Conservation (phyloP, 2,329 filamentous ascomycete species). For the Zalaria obscura region DNA sequence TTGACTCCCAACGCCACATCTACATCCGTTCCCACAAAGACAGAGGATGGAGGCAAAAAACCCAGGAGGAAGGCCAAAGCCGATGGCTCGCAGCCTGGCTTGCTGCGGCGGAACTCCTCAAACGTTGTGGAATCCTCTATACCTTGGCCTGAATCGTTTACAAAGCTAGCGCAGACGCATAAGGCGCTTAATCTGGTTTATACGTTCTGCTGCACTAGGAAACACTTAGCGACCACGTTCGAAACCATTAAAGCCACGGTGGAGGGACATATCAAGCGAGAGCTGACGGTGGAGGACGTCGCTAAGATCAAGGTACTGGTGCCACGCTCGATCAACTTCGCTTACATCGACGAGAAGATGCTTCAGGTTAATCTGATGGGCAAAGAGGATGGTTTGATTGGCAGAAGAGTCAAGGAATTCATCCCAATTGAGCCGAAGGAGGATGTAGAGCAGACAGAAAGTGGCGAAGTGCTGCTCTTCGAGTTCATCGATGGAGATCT, state of each 20-base stretch:
- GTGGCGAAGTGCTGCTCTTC: constrained; percentile 62
- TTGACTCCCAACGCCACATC: constrained; percentile 15
- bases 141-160: constrained; percentile 66
- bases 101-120: constrained; percentile 31
- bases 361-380: constrained; percentile 68
- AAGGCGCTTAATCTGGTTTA: constrained; percentile 82
- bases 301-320: constrained; percentile 67
- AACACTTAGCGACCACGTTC: constrained; percentile 83
- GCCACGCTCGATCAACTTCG: constrained; percentile 66
- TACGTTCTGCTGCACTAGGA: constrained; percentile 87
- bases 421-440: constrained; percentile 17
- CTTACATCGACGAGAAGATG: constrained; percentile 73
- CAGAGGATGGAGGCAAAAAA: constrained; percentile 41
- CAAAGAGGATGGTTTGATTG: constrained; percentile 51
- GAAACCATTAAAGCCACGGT: constrained; percentile 76
- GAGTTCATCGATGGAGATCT: constrained; percentile 88
- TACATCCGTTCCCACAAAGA: constrained; percentile 39
- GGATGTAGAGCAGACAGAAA: constrained; percentile 22
- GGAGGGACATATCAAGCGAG: constrained; percentile 62
- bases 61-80: constrained; percentile 30
- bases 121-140: constrained; percentile 36
- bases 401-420: constrained; percentile 38
- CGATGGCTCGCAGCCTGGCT: constrained; percentile 11
- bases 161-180: constrained; percentile 59
- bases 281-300: constrained; percentile 62